Evolutionary conservation across 2,329 filamentous ascomycete species (phyloP), one percentile per base, ranked within the genome.

Genomic region (Calonectria pteridis): DNA sequence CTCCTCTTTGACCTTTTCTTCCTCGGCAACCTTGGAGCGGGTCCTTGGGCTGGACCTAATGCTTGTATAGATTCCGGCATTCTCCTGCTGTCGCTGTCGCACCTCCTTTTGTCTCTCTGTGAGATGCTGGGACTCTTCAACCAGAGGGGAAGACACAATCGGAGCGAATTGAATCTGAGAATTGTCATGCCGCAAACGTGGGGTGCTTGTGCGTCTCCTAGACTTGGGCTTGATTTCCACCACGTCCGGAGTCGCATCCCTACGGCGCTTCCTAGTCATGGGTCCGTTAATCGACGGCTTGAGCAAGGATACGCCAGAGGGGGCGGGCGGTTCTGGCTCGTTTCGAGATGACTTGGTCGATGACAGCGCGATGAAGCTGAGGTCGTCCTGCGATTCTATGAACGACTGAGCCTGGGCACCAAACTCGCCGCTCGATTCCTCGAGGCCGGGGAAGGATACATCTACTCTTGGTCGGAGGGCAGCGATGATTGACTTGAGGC

Each of bases 101-200:
- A 96, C 91, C 79, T 98, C 95, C 79, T 89, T 93, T 82, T 98
- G 95, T 53, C 92, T 90, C 43, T 96, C 94, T 0, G 95, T 98
- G 63, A 98, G 86, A 23, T 92, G 84, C 78, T 97, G 95, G 0
- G 94, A 95, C 70, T 94, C 92, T 3, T 88, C 81, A 0, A 83
- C 84, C 18, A 85, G 84, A 4, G 89, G 83, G 0, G 92, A 91
- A 16, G 92, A 91, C 35, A 90, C 89, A 59, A 96, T 93, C 0
- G 91, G 86, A 3, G 93, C 91, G 79, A 97, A 97, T 53, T 94
- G 89, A 31, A 97, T 89, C 80, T 97, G 95, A 0, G 95, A 97
- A 83, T 97, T 90, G 75, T 98, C 91, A 78, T 98, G 95, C 40
- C 94, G 91, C 33, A 93, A 86, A 73, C 90, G 90, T 23, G 89